Base-by-base conservation (phyloP, 768 basidiomycete species). In the Holtermannia corniformis region DNA sequence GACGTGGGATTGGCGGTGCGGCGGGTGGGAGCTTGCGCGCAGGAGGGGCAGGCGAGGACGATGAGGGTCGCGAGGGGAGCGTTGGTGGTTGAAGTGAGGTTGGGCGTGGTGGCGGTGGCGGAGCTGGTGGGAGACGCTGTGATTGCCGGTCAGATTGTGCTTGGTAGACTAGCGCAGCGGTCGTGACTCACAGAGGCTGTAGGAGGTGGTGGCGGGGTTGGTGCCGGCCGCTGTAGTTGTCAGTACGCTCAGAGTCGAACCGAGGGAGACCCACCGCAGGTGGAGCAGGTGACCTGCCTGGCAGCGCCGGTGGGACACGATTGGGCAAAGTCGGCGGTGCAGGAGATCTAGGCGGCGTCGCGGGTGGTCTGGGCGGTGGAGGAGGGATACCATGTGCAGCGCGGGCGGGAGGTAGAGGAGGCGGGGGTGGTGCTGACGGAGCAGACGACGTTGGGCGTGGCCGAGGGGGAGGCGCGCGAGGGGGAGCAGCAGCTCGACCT, bases 391-490 rank as follows among this genome's bases (percentile, higher is more conserved):
- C 54, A n/a, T 56, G 51, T 16, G 56, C 53, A 13, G 46, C 49
- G 1, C 62, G 49, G 5, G 48, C 26, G 13, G 47, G 44, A 37
- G 73, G 48, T 23, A 56, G 60, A 10, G 57, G 41, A 43, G 55
- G 50, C 26, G 58, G 60, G 23, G 55, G 26, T 21, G 25, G 21
- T 10, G 40, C 23, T 27, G 27, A 26, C 20, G 47, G 20, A 19
- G 47, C 0, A 27, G 47, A 14, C 2, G 52, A 28, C 23, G 25
- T 28, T 27, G 47, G 25, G 3, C 71, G 67, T 10, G 70, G 64
- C 49, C 62, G 64, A 48, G 55, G 61, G 10, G 66, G 67, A 55
- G 57, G 64, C 7, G 78, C 74, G 7, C 32, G 32, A 7, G 50
- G 50, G 2, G 37, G 20, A 22, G 73, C 67, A 28, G 70, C 56